Percentiles rank a stretch among this genome's conserved stretches.
These are phyloP conservation scores for Cutaneotrichosporon arboriforme DNA, from an alignment of 1,284 basidiomycete genomes.

Conservation along the genomic window DNA sequence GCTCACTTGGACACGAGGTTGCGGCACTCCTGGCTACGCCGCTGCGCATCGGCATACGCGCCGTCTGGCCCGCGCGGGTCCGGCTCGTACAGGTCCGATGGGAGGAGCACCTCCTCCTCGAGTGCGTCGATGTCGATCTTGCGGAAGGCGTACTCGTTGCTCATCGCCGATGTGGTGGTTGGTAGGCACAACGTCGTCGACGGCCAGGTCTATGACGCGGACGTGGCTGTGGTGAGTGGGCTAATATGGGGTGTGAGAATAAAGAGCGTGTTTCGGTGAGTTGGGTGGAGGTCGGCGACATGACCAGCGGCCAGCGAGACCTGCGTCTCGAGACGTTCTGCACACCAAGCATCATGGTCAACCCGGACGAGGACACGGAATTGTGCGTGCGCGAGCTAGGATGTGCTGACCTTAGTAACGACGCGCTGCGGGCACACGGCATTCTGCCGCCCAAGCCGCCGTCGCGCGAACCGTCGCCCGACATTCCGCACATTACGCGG, in stretches of 20 bases:
- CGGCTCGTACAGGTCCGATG: slow-evolving; percentile 78
- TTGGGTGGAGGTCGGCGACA: not conserved
- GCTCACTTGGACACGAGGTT: slow-evolving; percentile 66
- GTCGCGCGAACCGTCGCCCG: slow-evolving; percentile 62
- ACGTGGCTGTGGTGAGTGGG: not conserved
- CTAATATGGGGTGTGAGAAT: not conserved
- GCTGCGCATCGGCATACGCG: slow-evolving; percentile 68
- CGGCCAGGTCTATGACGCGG: slow-evolving; percentile 9
- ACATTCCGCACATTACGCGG: slow-evolving; percentile 49
- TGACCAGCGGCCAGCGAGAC: too few relatives aligned
- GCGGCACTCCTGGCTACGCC: slow-evolving; percentile 67
- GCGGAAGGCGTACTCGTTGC: slow-evolving; percentile 62
- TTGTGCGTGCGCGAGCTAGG: slow-evolving; percentile 59
- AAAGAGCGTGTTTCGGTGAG: not conserved
- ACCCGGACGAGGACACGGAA: slow-evolving; percentile 85
- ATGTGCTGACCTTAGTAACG: slow-evolving; percentile 60
- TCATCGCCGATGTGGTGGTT: slow-evolving; percentile 52
- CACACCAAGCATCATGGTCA: slow-evolving; percentile 43
- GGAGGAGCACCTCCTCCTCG: slow-evolving; percentile 84
- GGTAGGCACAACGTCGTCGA: not conserved
- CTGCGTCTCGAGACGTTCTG: too few relatives aligned
- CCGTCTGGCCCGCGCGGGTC: slow-evolving; percentile 75
- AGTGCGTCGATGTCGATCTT: slow-evolving; percentile 83
- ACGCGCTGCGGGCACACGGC: slow-evolving; percentile 82
- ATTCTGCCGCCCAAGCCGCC: slow-evolving; percentile 72